Percentiles rank a stretch among this genome's conserved stretches.
Conservation (phyloP, 1,284 basidiomycete genomes). For the Pyrrhoderma lamaoense region DNA sequence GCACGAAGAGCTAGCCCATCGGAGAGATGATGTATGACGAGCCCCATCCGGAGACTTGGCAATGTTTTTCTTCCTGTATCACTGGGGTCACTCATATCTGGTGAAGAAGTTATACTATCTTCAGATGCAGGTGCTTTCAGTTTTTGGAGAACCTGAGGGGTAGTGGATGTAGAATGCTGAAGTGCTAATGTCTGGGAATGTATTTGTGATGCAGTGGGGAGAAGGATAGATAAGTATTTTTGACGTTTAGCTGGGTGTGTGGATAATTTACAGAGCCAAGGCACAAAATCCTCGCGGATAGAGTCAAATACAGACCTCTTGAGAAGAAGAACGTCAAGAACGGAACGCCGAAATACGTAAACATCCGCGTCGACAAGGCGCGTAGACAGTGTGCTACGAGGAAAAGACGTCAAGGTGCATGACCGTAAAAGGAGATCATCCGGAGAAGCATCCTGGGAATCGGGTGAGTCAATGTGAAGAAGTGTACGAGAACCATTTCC, state of each 20-base stretch:
- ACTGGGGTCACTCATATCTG: conserved; percentile 35
- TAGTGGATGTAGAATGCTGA: conserved; percentile 50
- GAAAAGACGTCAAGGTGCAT: conserved; percentile 68
- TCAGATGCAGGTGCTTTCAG: conserved; percentile 16
- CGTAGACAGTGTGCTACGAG: conserved; percentile 64
- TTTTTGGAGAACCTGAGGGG: conserved; percentile 18
- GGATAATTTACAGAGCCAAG: conserved; percentile 82
- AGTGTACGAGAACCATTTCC: conserved; percentile 41
- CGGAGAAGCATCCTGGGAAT: conserved; percentile 57
- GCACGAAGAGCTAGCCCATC: conserved; percentile 66
- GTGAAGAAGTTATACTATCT: conserved; percentile 35
- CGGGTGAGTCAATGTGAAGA: conserved; percentile 60
- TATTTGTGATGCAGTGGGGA: conserved; percentile 34
- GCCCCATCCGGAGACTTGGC: conserved; percentile 50
- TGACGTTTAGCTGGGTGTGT: conserved; percentile 55
- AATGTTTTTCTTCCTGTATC: conserved; percentile 22
- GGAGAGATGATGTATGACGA: conserved; percentile 49
- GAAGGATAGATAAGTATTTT: conserved; percentile 51
- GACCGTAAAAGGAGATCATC: conserved; percentile 71
- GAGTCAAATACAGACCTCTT: conserved; percentile 68
- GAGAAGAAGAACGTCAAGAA: conserved; percentile 63
- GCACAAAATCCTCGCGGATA: conserved; percentile 80
- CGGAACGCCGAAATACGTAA: conserved; percentile 73
- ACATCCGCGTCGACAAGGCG: conserved; percentile 81
- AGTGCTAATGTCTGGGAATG: conserved; percentile 37